Conservation (phyloP, 2,329 filamentous ascomycete species). For the Onygenales sp. region DNA sequence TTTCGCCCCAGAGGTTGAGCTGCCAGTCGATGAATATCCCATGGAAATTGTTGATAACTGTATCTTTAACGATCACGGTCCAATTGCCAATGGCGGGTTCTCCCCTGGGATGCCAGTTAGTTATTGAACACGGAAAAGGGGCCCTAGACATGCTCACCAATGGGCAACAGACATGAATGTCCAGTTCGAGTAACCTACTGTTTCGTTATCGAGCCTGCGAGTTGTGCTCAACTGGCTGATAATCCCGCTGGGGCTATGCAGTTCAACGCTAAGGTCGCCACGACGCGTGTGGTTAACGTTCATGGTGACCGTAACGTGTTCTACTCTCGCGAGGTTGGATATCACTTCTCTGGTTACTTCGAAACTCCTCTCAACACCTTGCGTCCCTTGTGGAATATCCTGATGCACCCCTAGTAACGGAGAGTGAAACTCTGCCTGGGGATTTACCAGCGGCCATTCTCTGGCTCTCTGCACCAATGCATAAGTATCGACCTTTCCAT, state of each 20-base stretch:
- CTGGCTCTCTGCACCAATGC: constrained; percentile 77
- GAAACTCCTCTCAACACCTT: constrained; percentile 68
- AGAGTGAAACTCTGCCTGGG: constrained; percentile 88
- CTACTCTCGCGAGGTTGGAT: constrained; percentile 75
- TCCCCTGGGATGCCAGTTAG: constrained; percentile 49
- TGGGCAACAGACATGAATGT: constrained; percentile 98
- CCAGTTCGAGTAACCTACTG: constrained; percentile 79
- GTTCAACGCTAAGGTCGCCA: constrained; percentile 85
- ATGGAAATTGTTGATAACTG: constrained; percentile 61
- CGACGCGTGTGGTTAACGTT: constrained; percentile 81
- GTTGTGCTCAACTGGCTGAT: constrained; percentile 74
- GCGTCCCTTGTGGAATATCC: constrained; percentile 70
- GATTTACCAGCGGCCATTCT: constrained; percentile 79
- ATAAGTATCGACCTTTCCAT: constrained; percentile 88
- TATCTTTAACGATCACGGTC: constrained; percentile 85
- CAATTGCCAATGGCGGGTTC: constrained; percentile 81
- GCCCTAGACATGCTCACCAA: constrained; percentile 53
- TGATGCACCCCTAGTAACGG: constrained; percentile 89
- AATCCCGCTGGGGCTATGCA: constrained; percentile 73
- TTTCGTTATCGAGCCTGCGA: constrained; percentile 58
- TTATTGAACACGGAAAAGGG: background rate
- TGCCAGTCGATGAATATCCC: constrained; percentile 87
- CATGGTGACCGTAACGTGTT: constrained; percentile 97
- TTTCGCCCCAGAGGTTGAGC: constrained; percentile 87
- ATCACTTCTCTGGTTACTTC: constrained; percentile 75